Evolutionary conservation across 2,329 filamentous ascomycete genomes (phyloP), one percentile per base, ranked within the genome.

Genomic region (Aspergillus sp.): DNA sequence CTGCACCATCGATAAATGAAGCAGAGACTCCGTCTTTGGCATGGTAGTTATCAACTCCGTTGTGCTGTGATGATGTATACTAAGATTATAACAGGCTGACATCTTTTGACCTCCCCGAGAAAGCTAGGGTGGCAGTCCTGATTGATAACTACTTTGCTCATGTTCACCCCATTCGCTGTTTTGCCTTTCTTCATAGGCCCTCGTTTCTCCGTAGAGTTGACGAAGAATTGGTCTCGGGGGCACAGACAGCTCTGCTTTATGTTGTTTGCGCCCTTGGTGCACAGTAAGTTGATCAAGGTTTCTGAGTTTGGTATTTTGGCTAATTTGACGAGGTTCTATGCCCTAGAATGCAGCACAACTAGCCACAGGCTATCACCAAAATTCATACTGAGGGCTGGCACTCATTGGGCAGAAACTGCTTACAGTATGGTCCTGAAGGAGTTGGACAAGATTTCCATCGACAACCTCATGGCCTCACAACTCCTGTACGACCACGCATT

Each of bases 381-480:
- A 20, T 49, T 53, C 17, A 49, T 57, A 37, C 27, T 57, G 15
- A 37, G 39, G 30, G 24, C 55, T 6, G 55, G 55, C 19, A 17
- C 22, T 12, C 34, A 17, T 15, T 57, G 55, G 55, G 55, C 55
- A 2, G 33, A 52, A 9, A 47, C 13, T 12, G 55, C 48, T 17
- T 52, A 57, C 33, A 41, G 27, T 13, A 47, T 42, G 48, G 20
- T 52, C 12, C 49, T 57, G 1, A 39, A 37, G 17, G 39, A 42
- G 9, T n/a, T 57, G 42, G 55, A 57, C n/a, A 57, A 48, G 22
- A 57, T 57, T 6, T 57, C 55, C 9, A 47, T 57, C 8, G 55
- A 57, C 24, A 57, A 57, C 22, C 55, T 57, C 20, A 57, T 53
- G 55, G 39, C 50, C 4, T 33, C 55, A 8, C 55, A 53, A 24